Conservation (phyloP, 2,329 filamentous ascomycete genomes). For the Penicillium sp. region DNA sequence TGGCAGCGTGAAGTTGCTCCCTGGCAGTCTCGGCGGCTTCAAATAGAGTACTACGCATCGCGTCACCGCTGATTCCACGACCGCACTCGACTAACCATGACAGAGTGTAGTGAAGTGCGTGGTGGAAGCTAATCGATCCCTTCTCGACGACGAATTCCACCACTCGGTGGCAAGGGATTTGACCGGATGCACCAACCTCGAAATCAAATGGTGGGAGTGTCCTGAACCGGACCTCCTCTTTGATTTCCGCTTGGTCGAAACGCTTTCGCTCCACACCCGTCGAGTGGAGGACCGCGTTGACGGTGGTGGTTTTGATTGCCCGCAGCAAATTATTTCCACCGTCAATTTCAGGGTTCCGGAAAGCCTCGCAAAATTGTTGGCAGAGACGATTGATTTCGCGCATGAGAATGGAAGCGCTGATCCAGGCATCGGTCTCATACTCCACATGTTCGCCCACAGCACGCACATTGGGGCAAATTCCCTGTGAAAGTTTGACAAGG, state of each 20-base stretch:
- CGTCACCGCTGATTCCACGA: slow-evolving; percentile 70
- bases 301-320: slow-evolving; percentile 69
- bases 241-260: slow-evolving; percentile 86
- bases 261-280: slow-evolving; percentile 84
- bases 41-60: slow-evolving; percentile 70
- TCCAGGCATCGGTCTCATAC: slow-evolving; percentile 98
- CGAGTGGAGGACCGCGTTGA: slow-evolving; percentile 85
- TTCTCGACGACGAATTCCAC: slow-evolving; percentile 88
- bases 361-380: slow-evolving; percentile 84
- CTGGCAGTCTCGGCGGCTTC: slow-evolving; percentile 65
- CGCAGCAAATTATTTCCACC: slow-evolving; percentile 71
- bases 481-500: slow-evolving; percentile 92
- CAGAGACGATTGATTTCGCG: slow-evolving; percentile 93
- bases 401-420: slow-evolving; percentile 91
- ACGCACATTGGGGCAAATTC: slow-evolving; percentile 91
- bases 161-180: slow-evolving; percentile 64
- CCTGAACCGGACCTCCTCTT: slow-evolving; percentile 83
- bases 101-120: slow-evolving; percentile 91
- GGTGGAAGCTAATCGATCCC: slow-evolving; percentile 94
- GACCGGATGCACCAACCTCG: slow-evolving; percentile 55
- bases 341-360: slow-evolving; percentile 69
- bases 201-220: slow-evolving; percentile 78
- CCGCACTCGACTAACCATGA: slow-evolving; percentile 95
- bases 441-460: slow-evolving; percentile 95
- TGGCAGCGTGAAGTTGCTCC: slow-evolving; percentile 62